Base-by-base conservation (phyloP, 2,329 filamentous ascomycete genomes). In the Aspergillus costaricaensis region DNA sequence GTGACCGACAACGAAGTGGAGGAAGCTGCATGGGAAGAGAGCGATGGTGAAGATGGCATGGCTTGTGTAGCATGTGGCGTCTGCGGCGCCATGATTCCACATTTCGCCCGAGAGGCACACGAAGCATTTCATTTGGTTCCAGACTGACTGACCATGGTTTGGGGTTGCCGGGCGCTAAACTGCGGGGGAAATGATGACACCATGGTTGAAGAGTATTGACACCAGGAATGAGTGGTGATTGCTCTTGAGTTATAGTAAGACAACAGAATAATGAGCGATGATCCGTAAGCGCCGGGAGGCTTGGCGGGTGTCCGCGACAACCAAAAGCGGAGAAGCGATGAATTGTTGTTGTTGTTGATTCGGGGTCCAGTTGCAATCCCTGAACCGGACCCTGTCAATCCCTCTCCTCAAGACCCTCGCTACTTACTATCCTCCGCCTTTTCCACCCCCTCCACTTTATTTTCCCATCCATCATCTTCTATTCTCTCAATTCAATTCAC, bases 61-160 rank as follows among this genome's bases (percentile, higher is more conserved):
- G 55, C 65, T 4, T 70, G 70, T 59, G 64, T 76, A 3, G 65
- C 70, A 32, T 84, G 82, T 68, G 57, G 58, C 8, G 65, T 72
- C 8, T 85, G 82, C 65, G 78, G 79, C 55, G 77, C 73, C 15
- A 62, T 70, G 25, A 80, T 85, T 65, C 82, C 82, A 5, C 67
- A 75, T 49, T 85, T 84, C 72, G 82, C 82, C 2, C 74, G 79
- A 66, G 68, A 74, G 23, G 82, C 82, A 15, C 83, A 85, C 70
- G 72, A 75, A 55, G 69, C 78, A 39, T 84, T 80, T 63, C 82
- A 85, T 71, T 67, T 67, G 6, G 64, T 69, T 17, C 61, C 65
- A 32, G 62, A 55, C n/a, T 59, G 62, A 55, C n/a, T 59, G 41
- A 61, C 39, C 19, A 8, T 6, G 12, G 6, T 5, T 36, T 36